A percentile compares a stretch with the other conserved stretches of the same genome.
These are phyloP conservation scores for Beta corolliflora DNA, from an alignment of 179 eudicot genomes.

Conservation along the genomic window DNA sequence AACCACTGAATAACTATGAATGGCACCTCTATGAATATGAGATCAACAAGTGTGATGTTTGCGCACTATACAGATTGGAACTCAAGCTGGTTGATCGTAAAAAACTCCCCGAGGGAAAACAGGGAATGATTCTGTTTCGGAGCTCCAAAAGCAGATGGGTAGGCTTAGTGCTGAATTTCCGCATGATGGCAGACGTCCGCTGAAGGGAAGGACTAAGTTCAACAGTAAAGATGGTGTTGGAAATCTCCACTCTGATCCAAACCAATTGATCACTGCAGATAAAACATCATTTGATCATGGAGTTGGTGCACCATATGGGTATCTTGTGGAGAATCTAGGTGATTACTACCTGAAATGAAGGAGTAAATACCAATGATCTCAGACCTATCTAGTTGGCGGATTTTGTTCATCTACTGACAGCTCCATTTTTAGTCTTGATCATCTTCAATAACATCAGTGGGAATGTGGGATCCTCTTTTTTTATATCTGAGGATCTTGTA, in stretches of 20 bases:
- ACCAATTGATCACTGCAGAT: slow-evolving; percentile 34
- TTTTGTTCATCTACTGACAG: slow-evolving; percentile 26
- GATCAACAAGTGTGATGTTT: slow-evolving; percentile 72
- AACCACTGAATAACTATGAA: slow-evolving; percentile 80
- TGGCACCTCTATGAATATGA: slow-evolving; percentile 99
- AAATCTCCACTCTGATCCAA: slow-evolving; percentile 41
- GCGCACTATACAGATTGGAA: slow-evolving; percentile 90
- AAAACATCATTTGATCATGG: slow-evolving; percentile 60
- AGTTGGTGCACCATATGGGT: slow-evolving; percentile 48
- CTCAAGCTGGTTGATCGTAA: slow-evolving; percentile 83
- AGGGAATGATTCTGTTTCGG: slow-evolving; percentile 71
- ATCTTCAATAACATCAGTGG: slow-evolving; percentile 36
- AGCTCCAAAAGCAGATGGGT: slow-evolving; percentile 94
- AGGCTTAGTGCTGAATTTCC: slow-evolving; percentile 91
- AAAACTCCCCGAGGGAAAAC: slow-evolving; percentile 72
- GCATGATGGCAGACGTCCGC: slow-evolving; percentile 57
- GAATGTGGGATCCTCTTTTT: slow-evolving; percentile 31
- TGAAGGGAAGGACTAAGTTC: slow-evolving; percentile 59
- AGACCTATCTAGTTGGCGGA: slow-evolving; percentile 22
- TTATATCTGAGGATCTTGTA: slow-evolving; percentile 42
- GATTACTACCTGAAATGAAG: slow-evolving; percentile 55
- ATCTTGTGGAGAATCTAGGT: slow-evolving; percentile 59
- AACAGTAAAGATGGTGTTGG: slow-evolving; percentile 44
- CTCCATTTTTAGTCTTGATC: slow-evolving; percentile 10
- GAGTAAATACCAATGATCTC: slow-evolving; percentile 19